Percentiles rank a stretch among this genome's conserved stretches.
Evolutionary conservation across 352 stramenopile species (phyloP).

Genomic region (Pythium vanterpoolii): DNA sequence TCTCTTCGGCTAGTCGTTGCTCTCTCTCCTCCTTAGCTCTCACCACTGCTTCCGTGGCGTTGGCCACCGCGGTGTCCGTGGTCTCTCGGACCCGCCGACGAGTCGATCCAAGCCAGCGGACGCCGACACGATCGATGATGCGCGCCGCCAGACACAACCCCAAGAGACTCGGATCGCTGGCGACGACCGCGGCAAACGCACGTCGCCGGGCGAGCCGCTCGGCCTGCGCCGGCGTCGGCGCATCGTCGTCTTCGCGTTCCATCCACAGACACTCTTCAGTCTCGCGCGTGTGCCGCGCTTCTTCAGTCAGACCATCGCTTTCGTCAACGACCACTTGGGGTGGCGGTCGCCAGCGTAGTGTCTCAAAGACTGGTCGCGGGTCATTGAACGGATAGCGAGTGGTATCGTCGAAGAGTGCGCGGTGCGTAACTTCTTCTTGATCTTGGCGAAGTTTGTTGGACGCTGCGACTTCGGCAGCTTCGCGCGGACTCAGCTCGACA

Average conservation of each 20-base stretch:
- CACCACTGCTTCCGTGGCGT: too few species aligned
- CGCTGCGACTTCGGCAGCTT: constrained; percentile 8
- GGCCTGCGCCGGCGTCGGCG: constrained; percentile 19
- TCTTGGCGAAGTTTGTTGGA: constrained; percentile 10
- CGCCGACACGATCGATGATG: constrained; percentile 35
- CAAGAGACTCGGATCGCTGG: constrained; percentile 14
- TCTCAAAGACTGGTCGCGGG: constrained; percentile 24
- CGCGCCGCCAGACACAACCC: constrained; percentile 27
- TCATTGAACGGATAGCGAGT: constrained; percentile 26
- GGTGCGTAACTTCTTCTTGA: constrained; percentile 17
- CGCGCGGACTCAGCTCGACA: constrained; percentile 14
- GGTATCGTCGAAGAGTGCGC: constrained; percentile 31
- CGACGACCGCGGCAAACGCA: background rate
- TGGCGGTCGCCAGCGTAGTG: constrained; percentile 20
- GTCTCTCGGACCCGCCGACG: constrained; percentile 2
- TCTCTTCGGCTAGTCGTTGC: background rate
- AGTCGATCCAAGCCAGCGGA: constrained; percentile 10
- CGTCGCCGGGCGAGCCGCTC: constrained; percentile 8
- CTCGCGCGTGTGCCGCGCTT: constrained; percentile 19
- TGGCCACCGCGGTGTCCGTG: background rate
- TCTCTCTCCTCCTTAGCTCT: background rate
- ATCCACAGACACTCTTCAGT: constrained; percentile 29
- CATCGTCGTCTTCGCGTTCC: constrained; percentile 34
- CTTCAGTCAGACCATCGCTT: background rate
- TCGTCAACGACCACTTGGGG: background rate